Conservation (phyloP, 345 rosid species). For the Jatropha curcas region DNA sequence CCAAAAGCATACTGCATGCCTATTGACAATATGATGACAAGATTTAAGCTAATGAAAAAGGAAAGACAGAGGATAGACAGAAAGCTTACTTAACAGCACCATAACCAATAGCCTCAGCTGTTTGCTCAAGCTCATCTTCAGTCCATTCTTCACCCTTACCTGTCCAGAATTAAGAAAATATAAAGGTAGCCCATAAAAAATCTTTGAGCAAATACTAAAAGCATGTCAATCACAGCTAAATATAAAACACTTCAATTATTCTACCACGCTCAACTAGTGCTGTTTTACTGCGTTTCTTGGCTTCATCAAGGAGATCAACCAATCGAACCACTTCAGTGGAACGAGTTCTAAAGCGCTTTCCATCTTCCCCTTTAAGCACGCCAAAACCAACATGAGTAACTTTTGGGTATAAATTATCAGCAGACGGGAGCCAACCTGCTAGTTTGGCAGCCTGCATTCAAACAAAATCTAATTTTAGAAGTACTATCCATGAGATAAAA, state of each 20-base stretch:
- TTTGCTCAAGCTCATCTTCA: constrained; percentile 79
- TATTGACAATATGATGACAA: neutral
- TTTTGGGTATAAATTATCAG: constrained; percentile 59
- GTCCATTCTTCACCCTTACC: constrained; percentile 93
- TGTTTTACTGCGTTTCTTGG: constrained; percentile 74
- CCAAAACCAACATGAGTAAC: constrained; percentile 91
- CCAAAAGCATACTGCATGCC: no score
- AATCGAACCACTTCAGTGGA: constrained; percentile 83
- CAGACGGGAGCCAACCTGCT: constrained; percentile 85
- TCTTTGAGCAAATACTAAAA: no score
- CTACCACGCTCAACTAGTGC: constrained; percentile 85
- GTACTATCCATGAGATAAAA: no score
- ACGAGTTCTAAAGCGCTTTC: constrained; percentile 92
- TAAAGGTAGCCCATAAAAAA: neutral
- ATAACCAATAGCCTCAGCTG: constrained; percentile 93
- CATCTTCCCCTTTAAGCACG: constrained; percentile 91
- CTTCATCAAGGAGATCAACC: constrained; percentile 95
- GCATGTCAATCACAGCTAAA: no score
- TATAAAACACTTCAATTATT: constrained; percentile 14
- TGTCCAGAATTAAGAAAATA: constrained; percentile 19
- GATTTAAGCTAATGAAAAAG: neutral
- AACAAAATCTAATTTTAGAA: no score
- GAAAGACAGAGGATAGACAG: neutral
- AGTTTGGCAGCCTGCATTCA: constrained; percentile 72
- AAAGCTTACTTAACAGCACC: constrained; percentile 91